Evolutionary conservation across 2,329 filamentous ascomycete genomes (phyloP), one percentile per base, ranked within the genome.

Genomic region (Sporothrix curviconia): DNA sequence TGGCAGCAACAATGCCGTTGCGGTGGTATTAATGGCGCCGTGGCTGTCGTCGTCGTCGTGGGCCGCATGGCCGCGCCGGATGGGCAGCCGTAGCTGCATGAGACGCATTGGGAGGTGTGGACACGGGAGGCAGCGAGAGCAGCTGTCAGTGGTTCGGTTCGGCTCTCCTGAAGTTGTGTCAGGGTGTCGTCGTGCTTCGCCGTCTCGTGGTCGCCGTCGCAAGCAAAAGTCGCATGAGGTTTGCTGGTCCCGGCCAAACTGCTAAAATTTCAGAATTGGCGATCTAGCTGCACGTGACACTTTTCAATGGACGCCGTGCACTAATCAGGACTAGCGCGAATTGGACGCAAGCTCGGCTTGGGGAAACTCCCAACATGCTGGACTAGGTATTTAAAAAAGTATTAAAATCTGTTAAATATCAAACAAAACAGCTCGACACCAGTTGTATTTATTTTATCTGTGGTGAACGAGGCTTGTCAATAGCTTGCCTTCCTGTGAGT

Each of bases 51-150:
- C 40, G 49, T 28, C 19, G 30, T 36, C 44, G 42, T 51, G 28
- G 49, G 49, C 49, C 49, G 49, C 34, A 50, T 71, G 66, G 71
- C 74, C 63, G 72, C 71, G n/a, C 70, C 73, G 61, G 37, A 77
- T 61, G 55, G 77, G 76, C 72, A 74, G 72, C 71, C 74, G 76
- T 64, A 78, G 66, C 62, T 70, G 72, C 67, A 74, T 65, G 61
- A 79, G 72, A 67, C 74, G 74, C 76, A 79, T 78, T 64, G 63
- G 37, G 12, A 46, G 30, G 0, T 7, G 43, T n/a, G 7, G 34
- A 24, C 8, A 43, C n/a, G 19, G 6, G 40, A 43, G 37, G 37
- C 6, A 15, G n/a, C 37, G 17, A 15, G 19, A 40, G 17, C 17
- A 17, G n/a, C 15, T 43, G 14, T 9, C 28, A 30, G 7, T 17